Evolutionary conservation across 495 filamentous ascomycete genomes (phyloP), one percentile per base, ranked within the genome.

Genomic region (Annulohypoxylon stygium): DNA sequence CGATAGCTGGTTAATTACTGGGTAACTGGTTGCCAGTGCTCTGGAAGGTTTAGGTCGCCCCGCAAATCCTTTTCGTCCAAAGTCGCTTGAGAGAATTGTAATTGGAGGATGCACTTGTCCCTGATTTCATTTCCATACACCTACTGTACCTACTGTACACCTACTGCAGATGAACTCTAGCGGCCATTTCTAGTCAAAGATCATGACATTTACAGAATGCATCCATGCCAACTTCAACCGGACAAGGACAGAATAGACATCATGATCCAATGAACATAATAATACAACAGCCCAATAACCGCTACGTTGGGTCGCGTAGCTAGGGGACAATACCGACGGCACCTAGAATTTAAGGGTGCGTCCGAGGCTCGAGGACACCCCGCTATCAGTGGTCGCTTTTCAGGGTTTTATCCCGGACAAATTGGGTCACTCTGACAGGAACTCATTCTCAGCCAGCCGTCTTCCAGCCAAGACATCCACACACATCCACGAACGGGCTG

Each of bases 391-490:
- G 30, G 30, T 30, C 30, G 3, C 54, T 37, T 37, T 26, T 20
- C 43, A 20, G 16, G 43, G 43, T 20, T 14, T 9, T 14, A 69
- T 54, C 48, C 58, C 39, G 58, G 58, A 55, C 23, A 26, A 39
- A 14, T 58, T 50, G 47, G 47, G 23, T 23, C 39, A 39, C 37
- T 34, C 23, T 45, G 20, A 55, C 25, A 57, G 37, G 43, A 54
- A 57, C 69, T 23, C 53, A 39, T 45, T 61, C 55, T 71, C 69
- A 71, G 69, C 63, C 48, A 67, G 69, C 69, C 63, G 62, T 37
- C 34, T 61, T 39, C 55, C 18, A 51, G 57, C 69, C 69, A 68
- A 61, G 53, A 55, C 63, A 67, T 33, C 48, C 9, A 51, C 18
- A n/a, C 11, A 30, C 30, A 30, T 30, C 30, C 5, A 30, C 30